Evolutionary conservation across 2,329 filamentous ascomycete genomes (phyloP).

Genomic region (Alternaria dauci): DNA sequence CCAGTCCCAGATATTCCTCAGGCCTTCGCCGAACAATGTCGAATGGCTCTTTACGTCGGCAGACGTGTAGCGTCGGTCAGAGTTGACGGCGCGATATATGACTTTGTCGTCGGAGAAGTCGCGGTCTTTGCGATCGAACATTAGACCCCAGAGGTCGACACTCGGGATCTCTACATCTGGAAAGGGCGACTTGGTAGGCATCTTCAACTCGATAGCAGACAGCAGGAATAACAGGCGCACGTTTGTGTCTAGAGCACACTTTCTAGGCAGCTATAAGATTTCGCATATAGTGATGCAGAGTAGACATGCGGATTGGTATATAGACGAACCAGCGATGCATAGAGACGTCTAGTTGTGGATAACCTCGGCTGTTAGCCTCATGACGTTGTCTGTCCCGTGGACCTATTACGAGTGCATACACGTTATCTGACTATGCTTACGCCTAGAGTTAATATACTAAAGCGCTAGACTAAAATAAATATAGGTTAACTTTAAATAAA

Average conservation of each 20-base stretch:
- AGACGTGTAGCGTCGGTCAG: slow-evolving; percentile 67
- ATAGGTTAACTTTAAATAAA: too few relatives aligned
- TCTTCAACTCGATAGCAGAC: slow-evolving; percentile 2
- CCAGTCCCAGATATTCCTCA: slow-evolving; percentile 78
- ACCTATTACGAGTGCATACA: too few relatives aligned
- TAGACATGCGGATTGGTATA: background rate
- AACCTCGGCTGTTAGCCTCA: slow-evolving; percentile 9
- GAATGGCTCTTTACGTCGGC: slow-evolving; percentile 70
- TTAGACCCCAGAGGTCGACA: slow-evolving; percentile 34
- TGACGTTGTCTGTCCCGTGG: slow-evolving; percentile 4
- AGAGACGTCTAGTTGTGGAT: slow-evolving; percentile 2
- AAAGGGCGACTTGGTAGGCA: slow-evolving; percentile 35
- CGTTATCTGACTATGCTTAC: too few relatives aligned
- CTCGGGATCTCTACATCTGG: slow-evolving; percentile 33
- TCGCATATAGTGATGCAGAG: background rate
- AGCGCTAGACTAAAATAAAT: too few relatives aligned
- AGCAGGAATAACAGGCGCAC: background rate
- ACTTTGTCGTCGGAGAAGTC: slow-evolving; percentile 36
- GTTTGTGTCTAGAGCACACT: background rate
- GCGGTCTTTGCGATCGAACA: slow-evolving; percentile 33
- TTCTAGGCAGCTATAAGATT: background rate
- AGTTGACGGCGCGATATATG: slow-evolving; percentile 31
- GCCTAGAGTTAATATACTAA: too few relatives aligned
- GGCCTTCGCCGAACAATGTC: slow-evolving; percentile 76
- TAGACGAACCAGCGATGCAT: background rate